Conservation (phyloP, 306 rosid species). For the Medicago lupulina region DNA sequence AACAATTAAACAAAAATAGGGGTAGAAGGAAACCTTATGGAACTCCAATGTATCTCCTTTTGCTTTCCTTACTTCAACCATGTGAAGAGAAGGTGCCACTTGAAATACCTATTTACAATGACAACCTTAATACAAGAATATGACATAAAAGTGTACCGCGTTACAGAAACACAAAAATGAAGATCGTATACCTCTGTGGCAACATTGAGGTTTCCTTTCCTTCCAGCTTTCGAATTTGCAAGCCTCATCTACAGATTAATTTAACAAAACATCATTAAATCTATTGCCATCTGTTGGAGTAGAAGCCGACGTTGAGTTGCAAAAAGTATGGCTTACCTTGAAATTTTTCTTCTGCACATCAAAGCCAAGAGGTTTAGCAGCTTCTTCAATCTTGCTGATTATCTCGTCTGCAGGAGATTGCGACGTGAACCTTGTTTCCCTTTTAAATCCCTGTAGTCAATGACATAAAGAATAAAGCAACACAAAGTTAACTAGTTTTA, state of each 20-base stretch:
- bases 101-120: conserved; percentile 75
- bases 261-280: conserved; percentile 21
- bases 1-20: not conserved
- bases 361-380: conserved; percentile 98
- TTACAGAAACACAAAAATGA: conserved; percentile 15
- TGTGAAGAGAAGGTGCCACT: conserved; percentile 98
- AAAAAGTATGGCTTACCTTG: conserved; percentile 63
- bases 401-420: conserved; percentile 88
- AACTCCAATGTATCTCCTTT: conserved; percentile 99
- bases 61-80: conserved; percentile 97
- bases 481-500: not conserved
- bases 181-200: conserved; percentile 79
- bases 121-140: conserved; percentile 27
- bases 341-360: conserved; percentile 95
- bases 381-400: conserved; percentile 90
- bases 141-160: not conserved
- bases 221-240: conserved; percentile 91
- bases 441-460: conserved; percentile 74
- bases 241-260: conserved; percentile 77
- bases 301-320: conserved; percentile 2
- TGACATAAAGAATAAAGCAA: not conserved
- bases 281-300: not conserved
- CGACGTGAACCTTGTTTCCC: conserved; percentile 98
- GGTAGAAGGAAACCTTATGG: conserved; percentile 67
- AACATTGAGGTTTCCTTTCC: conserved; percentile 97